phyloP scores from a whole-genome alignment of 176 grass and related monocot species.

The Juncus effusus region DNA sequence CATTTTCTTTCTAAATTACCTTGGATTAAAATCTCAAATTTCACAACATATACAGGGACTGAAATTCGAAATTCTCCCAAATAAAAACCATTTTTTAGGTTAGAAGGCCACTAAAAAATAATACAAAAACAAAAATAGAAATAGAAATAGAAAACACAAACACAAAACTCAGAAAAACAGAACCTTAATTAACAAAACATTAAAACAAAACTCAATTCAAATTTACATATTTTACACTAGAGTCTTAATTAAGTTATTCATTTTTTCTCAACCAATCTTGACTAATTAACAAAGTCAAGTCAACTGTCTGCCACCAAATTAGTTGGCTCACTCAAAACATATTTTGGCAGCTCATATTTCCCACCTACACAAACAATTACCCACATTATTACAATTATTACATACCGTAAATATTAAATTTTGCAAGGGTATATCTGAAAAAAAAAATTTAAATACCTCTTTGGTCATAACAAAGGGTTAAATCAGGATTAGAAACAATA shows the following conservation, averaged over 20 bases:
- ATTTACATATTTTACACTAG: conserved; percentile 76
- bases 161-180: conserved; percentile 6
- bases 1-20: too few relatives aligned
- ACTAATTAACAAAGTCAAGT: background rate
- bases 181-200: background rate
- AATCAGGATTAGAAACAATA: conserved; percentile 78
- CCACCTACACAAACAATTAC: conserved; percentile 47
- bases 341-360: conserved; percentile 91
- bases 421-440: too few relatives aligned
- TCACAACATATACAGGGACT: too few relatives aligned
- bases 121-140: background rate
- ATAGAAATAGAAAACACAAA: background rate
- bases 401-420: too few relatives aligned
- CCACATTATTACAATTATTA: too few relatives aligned
- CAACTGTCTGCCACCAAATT: conserved; percentile 63
- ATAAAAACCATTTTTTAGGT: too few relatives aligned
- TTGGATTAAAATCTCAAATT: too few relatives aligned
- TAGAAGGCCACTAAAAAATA: too few relatives aligned
- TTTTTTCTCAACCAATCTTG: conserved; percentile 17
- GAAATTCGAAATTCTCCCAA: too few relatives aligned
- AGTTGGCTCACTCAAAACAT: conserved; percentile 79
- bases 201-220: conserved; percentile 39
- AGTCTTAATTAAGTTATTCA: background rate
- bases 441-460: conserved; percentile 43
- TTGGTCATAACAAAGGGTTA: conserved; percentile 84